Evolutionary conservation across 768 basidiomycete genomes (phyloP).

Genomic region (Amanita polypyramis): DNA sequence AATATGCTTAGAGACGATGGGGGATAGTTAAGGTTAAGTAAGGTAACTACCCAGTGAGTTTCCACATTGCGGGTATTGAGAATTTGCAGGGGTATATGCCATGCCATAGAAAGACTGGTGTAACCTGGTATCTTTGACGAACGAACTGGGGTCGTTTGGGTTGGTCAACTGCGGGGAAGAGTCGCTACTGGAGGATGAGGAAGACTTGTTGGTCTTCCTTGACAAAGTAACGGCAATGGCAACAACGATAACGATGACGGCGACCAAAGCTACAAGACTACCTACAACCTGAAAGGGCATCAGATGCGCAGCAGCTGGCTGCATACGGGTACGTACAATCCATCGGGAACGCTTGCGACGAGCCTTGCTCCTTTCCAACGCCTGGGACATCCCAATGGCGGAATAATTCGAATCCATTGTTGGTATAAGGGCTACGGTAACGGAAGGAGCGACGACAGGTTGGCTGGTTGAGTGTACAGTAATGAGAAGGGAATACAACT

Average conservation of each 20-base stretch:
- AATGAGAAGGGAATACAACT: no score
- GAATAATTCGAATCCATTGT: conserved; percentile 3
- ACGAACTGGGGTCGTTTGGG: conserved; percentile 57
- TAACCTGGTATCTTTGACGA: conserved; percentile 54
- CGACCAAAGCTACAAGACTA: conserved; percentile 32
- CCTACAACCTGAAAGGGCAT: conserved; percentile 38
- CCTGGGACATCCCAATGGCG: conserved; percentile 14
- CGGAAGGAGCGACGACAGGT: conserved; percentile 3
- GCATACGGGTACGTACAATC: conserved; percentile 34
- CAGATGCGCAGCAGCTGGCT: background rate
- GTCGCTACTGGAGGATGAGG: conserved; percentile 9
- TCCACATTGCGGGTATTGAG: conserved; percentile 58
- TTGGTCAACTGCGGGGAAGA: conserved; percentile 5
- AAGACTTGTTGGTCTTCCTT: conserved; percentile 29
- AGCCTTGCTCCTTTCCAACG: conserved; percentile 21
- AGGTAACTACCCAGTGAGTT: conserved; percentile 29
- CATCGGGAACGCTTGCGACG: conserved; percentile 35
- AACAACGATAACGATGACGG: conserved; percentile 48
- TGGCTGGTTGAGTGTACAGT: no score
- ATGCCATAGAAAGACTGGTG: conserved; percentile 75
- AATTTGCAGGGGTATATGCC: conserved; percentile 75
- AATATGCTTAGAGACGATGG: background rate
- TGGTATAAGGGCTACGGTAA: background rate
- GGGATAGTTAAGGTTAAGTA: background rate
- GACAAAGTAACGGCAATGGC: conserved; percentile 57